Conservation (phyloP, 495 filamentous ascomycete genomes). For the Penicillium coprophilum region DNA sequence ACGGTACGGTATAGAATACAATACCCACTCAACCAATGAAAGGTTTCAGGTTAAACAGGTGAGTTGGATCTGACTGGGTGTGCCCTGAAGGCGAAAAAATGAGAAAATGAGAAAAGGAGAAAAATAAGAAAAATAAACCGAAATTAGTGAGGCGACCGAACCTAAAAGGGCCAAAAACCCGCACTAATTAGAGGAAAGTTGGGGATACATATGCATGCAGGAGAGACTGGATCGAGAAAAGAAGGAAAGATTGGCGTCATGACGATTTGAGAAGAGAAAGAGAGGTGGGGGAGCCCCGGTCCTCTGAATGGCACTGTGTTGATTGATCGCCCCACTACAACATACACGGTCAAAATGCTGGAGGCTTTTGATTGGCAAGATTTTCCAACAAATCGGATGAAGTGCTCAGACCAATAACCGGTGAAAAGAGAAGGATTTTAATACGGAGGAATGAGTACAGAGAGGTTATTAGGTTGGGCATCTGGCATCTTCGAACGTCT, state of each 20-base stretch:
- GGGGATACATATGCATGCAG: constrained; percentile 5
- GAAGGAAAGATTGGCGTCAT: constrained; percentile 2
- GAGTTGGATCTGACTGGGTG: background rate
- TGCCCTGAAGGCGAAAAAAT: background rate
- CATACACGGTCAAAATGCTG: background rate
- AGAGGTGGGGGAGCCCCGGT: background rate
- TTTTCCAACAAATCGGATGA: constrained; percentile 12
- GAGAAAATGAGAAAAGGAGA: background rate
- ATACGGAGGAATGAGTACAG: constrained; percentile 5
- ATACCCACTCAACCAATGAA: background rate
- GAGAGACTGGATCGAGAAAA: constrained; percentile 6
- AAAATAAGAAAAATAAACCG: background rate
- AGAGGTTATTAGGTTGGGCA: constrained; percentile 3
- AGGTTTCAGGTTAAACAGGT: background rate
- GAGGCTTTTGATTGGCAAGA: constrained; percentile 13
- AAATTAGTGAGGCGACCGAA: constrained; percentile 4
- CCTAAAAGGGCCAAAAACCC: background rate
- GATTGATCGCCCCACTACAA: constrained; percentile 18
- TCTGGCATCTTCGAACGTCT: background rate
- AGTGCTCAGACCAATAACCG: constrained; percentile 9
- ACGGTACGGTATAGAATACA: background rate
- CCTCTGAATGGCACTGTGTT: constrained; percentile 13
- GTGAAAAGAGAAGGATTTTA: constrained; percentile 2
- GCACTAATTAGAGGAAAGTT: background rate
- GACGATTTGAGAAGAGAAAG: constrained; percentile 4